Conservation (phyloP, 208 protist species). For the Leishmania martiniquensis region DNA sequence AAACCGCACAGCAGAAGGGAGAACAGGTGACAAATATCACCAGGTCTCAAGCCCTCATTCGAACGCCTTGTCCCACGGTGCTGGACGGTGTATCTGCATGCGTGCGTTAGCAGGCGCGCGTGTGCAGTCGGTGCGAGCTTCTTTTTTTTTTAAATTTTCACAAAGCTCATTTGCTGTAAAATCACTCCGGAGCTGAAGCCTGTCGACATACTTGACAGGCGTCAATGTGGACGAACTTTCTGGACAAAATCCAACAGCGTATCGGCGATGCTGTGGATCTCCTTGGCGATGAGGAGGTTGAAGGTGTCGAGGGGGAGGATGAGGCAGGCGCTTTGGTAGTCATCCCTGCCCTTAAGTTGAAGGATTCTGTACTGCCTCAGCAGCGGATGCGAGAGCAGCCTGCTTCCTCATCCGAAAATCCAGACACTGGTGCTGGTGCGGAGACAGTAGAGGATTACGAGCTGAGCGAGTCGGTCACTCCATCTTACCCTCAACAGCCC, state of each 20-base stretch:
- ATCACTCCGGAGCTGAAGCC: neutral
- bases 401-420: neutral
- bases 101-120: neutral
- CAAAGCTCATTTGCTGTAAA: neutral
- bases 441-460: conserved; percentile 11
- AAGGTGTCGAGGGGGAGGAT: conserved; percentile 21
- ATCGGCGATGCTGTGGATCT: conserved; percentile 64
- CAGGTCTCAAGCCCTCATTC: neutral
- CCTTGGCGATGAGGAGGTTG: conserved; percentile 45
- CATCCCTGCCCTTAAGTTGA: neutral
- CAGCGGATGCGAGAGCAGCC: neutral
- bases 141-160: too few species aligned
- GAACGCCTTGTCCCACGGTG: neutral
- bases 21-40: neutral
- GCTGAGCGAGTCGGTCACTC: conserved; percentile 2
- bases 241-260: conserved; percentile 73
- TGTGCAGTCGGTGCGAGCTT: neutral
- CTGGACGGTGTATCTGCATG: conserved; percentile 6
- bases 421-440: neutral
- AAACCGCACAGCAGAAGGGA: neutral
- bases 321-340: neutral
- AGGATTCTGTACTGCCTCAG: neutral
- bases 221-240: conserved; percentile 28
- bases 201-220: neutral
- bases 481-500: neutral